These are phyloP conservation scores for Cucurbita pepo DNA, from an alignment of 306 rosid genomes.

Conservation along the genomic window DNA sequence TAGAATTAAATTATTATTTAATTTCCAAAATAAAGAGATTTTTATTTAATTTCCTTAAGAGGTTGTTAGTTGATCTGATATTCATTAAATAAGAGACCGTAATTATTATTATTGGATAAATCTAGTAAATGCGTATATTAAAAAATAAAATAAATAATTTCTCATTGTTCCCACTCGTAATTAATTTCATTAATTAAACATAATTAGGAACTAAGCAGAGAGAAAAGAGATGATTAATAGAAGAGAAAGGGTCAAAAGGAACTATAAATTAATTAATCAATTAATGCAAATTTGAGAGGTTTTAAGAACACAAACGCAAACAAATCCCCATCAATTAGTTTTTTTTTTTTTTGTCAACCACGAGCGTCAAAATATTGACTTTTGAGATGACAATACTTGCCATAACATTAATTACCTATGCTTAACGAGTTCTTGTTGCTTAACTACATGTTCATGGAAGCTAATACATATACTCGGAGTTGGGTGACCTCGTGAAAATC, in stretches of 20 bases:
- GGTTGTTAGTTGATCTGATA: too few species aligned
- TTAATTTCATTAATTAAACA: neutral
- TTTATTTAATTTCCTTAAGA: too few species aligned
- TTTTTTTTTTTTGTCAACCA: too few species aligned
- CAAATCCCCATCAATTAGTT: neutral
- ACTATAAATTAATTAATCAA: neutral
- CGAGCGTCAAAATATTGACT: too few species aligned
- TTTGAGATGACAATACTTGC: too few species aligned
- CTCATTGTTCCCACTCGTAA: neutral
- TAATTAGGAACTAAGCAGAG: neutral
- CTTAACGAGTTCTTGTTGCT: too few species aligned
- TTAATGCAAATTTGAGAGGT: neutral
- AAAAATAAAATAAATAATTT: neutral
- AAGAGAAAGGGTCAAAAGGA: neutral
- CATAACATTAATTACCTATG: too few species aligned
- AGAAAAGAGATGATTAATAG: neutral
- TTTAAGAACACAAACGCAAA: neutral
- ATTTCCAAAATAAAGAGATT: neutral
- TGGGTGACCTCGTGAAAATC: too few species aligned
- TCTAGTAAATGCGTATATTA: neutral
- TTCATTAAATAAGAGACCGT: neutral
- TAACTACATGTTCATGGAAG: too few species aligned
- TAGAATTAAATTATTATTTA: neutral
- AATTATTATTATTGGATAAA: neutral
- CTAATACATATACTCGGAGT: too few species aligned